phyloP scores from a whole-genome alignment of 257 asterid genomes.

The Solanum sparsipilum region DNA sequence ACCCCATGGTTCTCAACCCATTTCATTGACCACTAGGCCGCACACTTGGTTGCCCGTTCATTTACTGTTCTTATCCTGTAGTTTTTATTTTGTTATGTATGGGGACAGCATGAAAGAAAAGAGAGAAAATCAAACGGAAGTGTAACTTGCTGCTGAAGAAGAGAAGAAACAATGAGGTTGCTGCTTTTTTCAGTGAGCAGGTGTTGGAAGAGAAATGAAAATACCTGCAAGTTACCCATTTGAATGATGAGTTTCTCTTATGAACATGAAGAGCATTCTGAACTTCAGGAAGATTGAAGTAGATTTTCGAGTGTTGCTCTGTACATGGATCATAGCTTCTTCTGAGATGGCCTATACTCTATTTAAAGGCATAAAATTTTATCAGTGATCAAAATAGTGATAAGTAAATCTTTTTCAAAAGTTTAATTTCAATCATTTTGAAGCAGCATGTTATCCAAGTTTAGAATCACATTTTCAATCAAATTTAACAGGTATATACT shows the following conservation, averaged over 20 bases:
- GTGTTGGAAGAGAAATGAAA: neutral
- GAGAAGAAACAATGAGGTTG: neutral
- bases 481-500: neutral
- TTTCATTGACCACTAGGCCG: neutral
- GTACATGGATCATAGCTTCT: constrained; percentile 89
- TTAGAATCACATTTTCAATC: neutral
- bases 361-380: constrained; percentile 11
- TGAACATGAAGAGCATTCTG: constrained; percentile 78
- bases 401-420: neutral
- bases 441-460: neutral
- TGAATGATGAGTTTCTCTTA: constrained; percentile 24
- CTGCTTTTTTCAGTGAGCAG: neutral
- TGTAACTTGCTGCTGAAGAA: neutral
- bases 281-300: constrained; percentile 95
- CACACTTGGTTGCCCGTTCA: neutral
- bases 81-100: neutral
- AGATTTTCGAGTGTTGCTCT: constrained; percentile 59
- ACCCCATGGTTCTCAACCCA: neutral
- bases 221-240: constrained; percentile 91
- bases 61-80: neutral
- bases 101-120: neutral
- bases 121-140: neutral
- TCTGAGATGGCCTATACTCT: constrained; percentile 55
- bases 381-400: constrained; percentile 8
- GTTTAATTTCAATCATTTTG: neutral